Base-by-base conservation (phyloP, 352 stramenopile species). In the Stephanocyclus meneghinianus region DNA sequence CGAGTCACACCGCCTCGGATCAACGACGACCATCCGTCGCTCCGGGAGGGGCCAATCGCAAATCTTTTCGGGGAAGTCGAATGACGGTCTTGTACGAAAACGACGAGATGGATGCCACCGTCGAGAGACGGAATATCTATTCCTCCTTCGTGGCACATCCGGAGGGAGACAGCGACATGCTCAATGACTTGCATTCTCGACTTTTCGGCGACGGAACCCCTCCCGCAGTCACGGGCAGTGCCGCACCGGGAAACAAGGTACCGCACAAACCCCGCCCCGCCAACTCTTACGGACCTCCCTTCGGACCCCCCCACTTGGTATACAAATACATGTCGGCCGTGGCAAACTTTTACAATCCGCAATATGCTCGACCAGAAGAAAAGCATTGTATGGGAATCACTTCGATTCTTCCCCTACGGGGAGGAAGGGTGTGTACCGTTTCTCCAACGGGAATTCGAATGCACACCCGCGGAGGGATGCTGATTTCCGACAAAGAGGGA, bases 81-180 rank as follows among this genome's bases (percentile, higher is more conserved):
- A 68, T 81, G 51, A 87, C 80, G n/a, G 35, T 79, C 18, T 61
- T 82, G 29, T 81, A 75, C 35, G 73, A 76, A 42, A 59, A 86
- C 55, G 40, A 85, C 80, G 66, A 56, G 5, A 21, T 78, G 48
- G 6, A 47, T 26, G 37, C 42, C 13, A 48, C 48, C 8, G 66
- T 66, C 35, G 67, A 65, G 26, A 74, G 86, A 47, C 66, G 78
- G 21, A 82, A 73, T 44, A 57, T 90, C 0, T 92, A 92, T 74
- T 86, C 76, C 1, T 86, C 81, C 0, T 88, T 90, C 32, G 82
- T 83, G 21, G 87, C 78, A n/a, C 87, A 92, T 76, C 85, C 87
- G 1, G 78, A 92, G 56, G 87, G 78, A 10, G 48, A 80, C 10
- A 9, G 30, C 0, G 57, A 37, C 6, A 80, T 76, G 21, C 68